A percentile compares a stretch with the other conserved stretches of the same genome.
Evolutionary conservation across 192 early-diverging fungal genomes (phyloP).

Genomic region (Umbelopsis isabellina): DNA sequence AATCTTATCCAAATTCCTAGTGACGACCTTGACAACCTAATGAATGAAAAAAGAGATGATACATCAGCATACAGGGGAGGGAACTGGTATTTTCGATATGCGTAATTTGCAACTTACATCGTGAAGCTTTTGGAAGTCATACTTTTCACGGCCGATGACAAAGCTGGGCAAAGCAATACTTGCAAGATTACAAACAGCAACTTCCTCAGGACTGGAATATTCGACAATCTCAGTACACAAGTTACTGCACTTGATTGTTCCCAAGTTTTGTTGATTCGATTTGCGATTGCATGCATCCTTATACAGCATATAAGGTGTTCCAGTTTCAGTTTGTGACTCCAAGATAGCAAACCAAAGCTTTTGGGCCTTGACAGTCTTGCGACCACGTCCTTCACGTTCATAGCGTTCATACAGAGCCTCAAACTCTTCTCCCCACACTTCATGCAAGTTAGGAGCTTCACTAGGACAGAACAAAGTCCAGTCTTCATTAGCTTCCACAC

Average conservation of each 20-base stretch:
- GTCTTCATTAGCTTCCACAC: conserved; percentile 91
- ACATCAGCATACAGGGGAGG: not conserved
- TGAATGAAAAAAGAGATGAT: not conserved
- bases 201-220: conserved; percentile 93
- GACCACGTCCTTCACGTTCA: conserved; percentile 81
- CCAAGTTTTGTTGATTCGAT: conserved; percentile 98
- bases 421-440: conserved; percentile 95
- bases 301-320: conserved; percentile 98
- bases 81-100: not conserved
- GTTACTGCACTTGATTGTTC: conserved; percentile 98
- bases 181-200: conserved; percentile 97
- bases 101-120: conserved; percentile 38
- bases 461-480: conserved; percentile 96
- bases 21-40: conserved; percentile 83
- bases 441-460: conserved; percentile 89
- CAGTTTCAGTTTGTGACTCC: conserved; percentile 96
- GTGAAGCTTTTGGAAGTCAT: conserved; percentile 86
- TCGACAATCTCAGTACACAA: conserved; percentile 99
- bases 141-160: conserved; percentile 66
- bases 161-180: conserved; percentile 90
- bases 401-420: conserved; percentile 81
- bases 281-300: conserved; percentile 99
- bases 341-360: conserved; percentile 97
- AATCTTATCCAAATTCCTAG: conserved; percentile 94
- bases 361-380: conserved; percentile 94